Evolutionary conservation across 306 rosid genomes (phyloP), one percentile per base, ranked within the genome.

Genomic region (Prosopis cineraria): DNA sequence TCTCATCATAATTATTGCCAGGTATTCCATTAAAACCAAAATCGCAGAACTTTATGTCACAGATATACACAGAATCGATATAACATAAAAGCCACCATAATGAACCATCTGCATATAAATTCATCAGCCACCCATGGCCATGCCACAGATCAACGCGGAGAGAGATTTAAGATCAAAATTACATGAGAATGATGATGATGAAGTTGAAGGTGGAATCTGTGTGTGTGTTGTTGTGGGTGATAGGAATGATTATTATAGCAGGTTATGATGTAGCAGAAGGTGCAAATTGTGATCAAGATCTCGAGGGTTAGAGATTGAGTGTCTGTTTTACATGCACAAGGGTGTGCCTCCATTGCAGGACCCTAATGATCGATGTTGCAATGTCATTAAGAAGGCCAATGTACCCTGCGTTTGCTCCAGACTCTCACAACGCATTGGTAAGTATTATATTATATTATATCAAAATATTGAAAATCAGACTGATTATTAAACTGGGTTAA

Each of bases 331-430:
- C 76, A 65, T 82, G 79, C 20, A 44, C 39, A 77, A 72, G 24
- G 59, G 65, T 0, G 17, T 17, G 6, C 82, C 75, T n/a, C 40
- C 75, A 1, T 4, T 29, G 10, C 14, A 44, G 10, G 14, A 72
- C 45, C 82, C 85, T 3, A 73, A 73, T 43, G 14, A 58, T 0
- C 60, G 76, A 2, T 82, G 82, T 59, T 82, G 85, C n/a, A 20
- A 58, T 0, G 72, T 27, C n/a, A 67, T 78, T 6, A 16, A 24
- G 37, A 0, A 1, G 0, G 79, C 79, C 0, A 59, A 82, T 29
- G 3, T 82, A 2, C 82, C 85, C n/a, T 82, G 85, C 1, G 37
- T 36, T 59, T 82, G 86, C 73, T n/a, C 10, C 4, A 72, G 65
- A 31, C 70, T 82, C 64, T 41, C 1, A 4, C 52, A 5, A 3